A percentile compares a stretch with the other conserved stretches of the same genome.
These are phyloP conservation scores for Botryotinia calthae DNA, from an alignment of 2,329 filamentous ascomycete genomes.

Conservation along the genomic window DNA sequence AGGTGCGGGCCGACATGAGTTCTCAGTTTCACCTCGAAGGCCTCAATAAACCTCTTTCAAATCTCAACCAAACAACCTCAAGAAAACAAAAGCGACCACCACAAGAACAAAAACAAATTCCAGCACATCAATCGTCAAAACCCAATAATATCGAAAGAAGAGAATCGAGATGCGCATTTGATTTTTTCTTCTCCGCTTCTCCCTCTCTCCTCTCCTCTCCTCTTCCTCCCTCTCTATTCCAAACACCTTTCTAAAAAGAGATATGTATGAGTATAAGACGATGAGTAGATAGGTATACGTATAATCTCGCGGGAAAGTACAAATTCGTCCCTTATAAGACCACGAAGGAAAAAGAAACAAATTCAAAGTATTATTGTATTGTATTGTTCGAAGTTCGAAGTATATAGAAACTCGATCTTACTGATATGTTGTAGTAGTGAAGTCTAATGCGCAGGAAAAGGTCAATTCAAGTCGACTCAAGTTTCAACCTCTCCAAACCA, in stretches of 20 bases:
- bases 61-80: background rate
- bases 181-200: background rate
- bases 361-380: background rate
- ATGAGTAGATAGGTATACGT: background rate
- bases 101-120: background rate
- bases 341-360: too few relatives aligned
- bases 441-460: background rate
- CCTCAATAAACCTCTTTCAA: background rate
- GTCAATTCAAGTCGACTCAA: background rate
- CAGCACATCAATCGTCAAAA: background rate
- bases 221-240: background rate
- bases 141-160: background rate
- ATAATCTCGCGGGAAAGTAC: background rate
- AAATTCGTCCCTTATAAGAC: background rate
- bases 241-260: fast-evolving
- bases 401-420: background rate
- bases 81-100: background rate
- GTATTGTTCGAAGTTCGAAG: background rate
- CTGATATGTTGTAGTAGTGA: background rate
- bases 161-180: background rate
- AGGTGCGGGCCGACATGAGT: background rate
- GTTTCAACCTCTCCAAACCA: background rate
- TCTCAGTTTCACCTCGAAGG: background rate
- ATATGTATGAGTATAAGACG: background rate
- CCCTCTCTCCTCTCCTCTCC: background rate